Evolutionary conservation across 2,329 filamentous ascomycete genomes (phyloP).

Genomic region (Balansia obtecta): DNA sequence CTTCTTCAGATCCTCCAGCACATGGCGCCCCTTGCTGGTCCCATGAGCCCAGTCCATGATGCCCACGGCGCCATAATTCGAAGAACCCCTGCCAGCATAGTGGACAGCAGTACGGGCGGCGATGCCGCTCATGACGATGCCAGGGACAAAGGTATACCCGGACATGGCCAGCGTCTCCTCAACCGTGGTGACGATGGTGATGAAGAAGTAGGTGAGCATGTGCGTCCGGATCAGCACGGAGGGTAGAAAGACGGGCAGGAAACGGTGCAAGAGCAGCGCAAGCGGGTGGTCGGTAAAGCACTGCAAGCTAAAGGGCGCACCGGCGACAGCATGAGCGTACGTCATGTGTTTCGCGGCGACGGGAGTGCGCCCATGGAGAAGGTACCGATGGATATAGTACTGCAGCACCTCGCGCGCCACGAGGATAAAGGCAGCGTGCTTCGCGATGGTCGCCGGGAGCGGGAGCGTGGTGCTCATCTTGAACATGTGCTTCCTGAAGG

Average conservation of each 20-base stretch:
- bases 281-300: constrained; percentile 58
- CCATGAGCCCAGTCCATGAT: constrained; percentile 49
- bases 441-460: constrained; percentile 39
- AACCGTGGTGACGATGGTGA: constrained; percentile 48
- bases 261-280: constrained; percentile 48
- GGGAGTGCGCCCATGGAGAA: constrained; percentile 44
- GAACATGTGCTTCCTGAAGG: constrained; percentile 30
- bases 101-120: constrained; percentile 26
- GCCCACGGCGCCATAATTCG: constrained; percentile 51
- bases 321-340: constrained; percentile 39
- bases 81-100: constrained; percentile 38
- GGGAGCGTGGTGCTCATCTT: constrained; percentile 35
- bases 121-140: constrained; percentile 40
- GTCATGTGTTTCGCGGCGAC: constrained; percentile 29
- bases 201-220: constrained; percentile 58
- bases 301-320: constrained; percentile 48
- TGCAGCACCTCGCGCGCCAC: constrained; percentile 44
- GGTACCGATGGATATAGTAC: constrained; percentile 62
- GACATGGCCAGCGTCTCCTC: constrained; percentile 57
- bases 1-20: constrained; percentile 39
- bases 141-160: constrained; percentile 49
- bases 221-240: constrained; percentile 55
- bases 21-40: constrained; percentile 38
- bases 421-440: constrained; percentile 33
- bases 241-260: constrained; percentile 54